Conservation (phyloP, 148 eudicot species). For the Vaccinium vitisidaea region DNA sequence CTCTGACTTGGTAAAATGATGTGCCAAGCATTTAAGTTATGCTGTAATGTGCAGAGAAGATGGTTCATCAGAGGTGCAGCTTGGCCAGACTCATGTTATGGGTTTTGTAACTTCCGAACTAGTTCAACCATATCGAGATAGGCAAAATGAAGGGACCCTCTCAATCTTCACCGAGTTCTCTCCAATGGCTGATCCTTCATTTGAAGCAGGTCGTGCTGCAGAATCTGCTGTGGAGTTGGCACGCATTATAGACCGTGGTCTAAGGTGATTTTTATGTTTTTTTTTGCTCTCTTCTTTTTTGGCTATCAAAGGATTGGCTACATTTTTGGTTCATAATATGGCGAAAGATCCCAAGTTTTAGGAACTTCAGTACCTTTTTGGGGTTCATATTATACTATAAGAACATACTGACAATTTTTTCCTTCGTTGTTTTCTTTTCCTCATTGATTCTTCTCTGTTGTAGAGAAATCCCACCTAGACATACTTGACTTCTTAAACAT, state of each 20-base stretch:
- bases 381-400: background rate
- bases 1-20: background rate
- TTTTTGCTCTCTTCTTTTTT: background rate
- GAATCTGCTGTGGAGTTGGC: slow-evolving; percentile 89
- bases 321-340: background rate
- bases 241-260: slow-evolving; percentile 86
- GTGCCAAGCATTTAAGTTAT: background rate
- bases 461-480: background rate
- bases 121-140: slow-evolving; percentile 78
- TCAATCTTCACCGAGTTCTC: slow-evolving; percentile 81
- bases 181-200: slow-evolving; percentile 95
- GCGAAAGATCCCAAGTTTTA: slow-evolving; percentile 4
- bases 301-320: background rate
- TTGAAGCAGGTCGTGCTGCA: slow-evolving; percentile 86
- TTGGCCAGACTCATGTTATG: slow-evolving; percentile 87
- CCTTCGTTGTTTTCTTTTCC: background rate
- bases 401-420: background rate
- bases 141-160: slow-evolving; percentile 88
- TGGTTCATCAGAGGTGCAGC: slow-evolving; percentile 93
- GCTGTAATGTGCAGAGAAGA: slow-evolving; percentile 55
- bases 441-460: background rate
- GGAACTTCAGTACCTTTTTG: background rate
- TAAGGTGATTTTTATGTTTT: slow-evolving; percentile 49
- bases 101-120: slow-evolving; percentile 76
- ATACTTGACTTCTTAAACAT: background rate